Conservation (phyloP, 2,329 filamentous ascomycete genomes). For the Mycosphaerella sp. region DNA sequence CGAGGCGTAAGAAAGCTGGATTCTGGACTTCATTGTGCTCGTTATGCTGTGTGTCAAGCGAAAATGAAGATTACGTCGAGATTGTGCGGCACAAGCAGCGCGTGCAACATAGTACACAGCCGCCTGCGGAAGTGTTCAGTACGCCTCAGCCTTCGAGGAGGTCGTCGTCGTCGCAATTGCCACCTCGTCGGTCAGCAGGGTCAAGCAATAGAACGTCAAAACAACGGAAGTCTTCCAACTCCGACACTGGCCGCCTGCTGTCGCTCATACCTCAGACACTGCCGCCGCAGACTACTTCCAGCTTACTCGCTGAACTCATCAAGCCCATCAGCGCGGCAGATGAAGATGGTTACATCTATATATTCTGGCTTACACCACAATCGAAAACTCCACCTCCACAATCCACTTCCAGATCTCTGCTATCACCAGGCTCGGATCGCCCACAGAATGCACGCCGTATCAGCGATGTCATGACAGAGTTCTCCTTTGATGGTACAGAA, state of each 20-base stretch:
- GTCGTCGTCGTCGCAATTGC: slow-evolving; percentile 6
- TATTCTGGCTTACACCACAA: slow-evolving; percentile 85
- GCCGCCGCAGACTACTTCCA: slow-evolving; percentile 61
- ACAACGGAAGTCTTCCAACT: slow-evolving; percentile 21
- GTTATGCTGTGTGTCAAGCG: slow-evolving; percentile 38
- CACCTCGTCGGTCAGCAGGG: slow-evolving; percentile 11
- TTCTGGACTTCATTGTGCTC: slow-evolving; percentile 42
- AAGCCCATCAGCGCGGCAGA: slow-evolving; percentile 68
- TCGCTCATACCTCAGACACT: slow-evolving; percentile 64
- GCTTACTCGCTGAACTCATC: slow-evolving; percentile 67
- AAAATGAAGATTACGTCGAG: slow-evolving; percentile 42
- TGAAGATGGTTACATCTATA: slow-evolving; percentile 92
- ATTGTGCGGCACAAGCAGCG: slow-evolving; percentile 39
- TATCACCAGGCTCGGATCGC: slow-evolving; percentile 23
- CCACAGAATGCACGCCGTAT: slow-evolving; percentile 22
- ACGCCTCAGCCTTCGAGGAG: slow-evolving; percentile 12
- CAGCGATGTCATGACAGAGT: slow-evolving; percentile 35
- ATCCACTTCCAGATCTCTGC: slow-evolving; percentile 32
- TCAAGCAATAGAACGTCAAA: slow-evolving; percentile 9
- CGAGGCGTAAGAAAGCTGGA: slow-evolving; percentile 31
- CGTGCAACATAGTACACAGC: slow-evolving; percentile 17
- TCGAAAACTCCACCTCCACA: slow-evolving; percentile 50
- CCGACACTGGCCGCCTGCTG: slow-evolving; percentile 42
- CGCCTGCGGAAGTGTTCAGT: background rate
- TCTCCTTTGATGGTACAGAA: slow-evolving; percentile 22